Evolutionary conservation across 2,329 filamentous ascomycete genomes (phyloP).

Genomic region (Apiospora sp.): DNA sequence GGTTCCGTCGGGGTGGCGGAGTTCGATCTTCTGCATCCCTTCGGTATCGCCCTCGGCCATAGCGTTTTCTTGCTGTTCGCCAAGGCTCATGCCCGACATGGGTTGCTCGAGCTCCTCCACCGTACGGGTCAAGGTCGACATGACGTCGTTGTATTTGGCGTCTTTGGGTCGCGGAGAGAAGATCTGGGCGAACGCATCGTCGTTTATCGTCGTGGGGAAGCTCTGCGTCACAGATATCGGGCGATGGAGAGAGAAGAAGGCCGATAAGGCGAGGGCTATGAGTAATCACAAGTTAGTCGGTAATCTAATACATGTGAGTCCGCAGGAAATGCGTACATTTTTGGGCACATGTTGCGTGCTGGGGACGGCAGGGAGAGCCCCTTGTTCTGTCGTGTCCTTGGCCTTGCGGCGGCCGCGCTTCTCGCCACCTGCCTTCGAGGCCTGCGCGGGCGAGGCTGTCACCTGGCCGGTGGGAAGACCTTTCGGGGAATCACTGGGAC

Average conservation of each 20-base stretch:
- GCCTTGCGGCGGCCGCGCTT: slow-evolving; percentile 64
- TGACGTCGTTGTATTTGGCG: slow-evolving; percentile 66
- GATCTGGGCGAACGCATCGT: slow-evolving; percentile 83
- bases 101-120: slow-evolving; percentile 67
- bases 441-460: slow-evolving; percentile 52
- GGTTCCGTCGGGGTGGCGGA: slow-evolving; percentile 64
- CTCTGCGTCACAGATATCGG: slow-evolving; percentile 89
- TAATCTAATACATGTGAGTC: neutral
- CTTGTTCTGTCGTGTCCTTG: slow-evolving; percentile 61
- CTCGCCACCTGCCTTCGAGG: slow-evolving; percentile 56
- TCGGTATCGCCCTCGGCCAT: slow-evolving; percentile 40
- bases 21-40: slow-evolving; percentile 57
- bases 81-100: slow-evolving; percentile 61
- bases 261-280: slow-evolving; percentile 84
- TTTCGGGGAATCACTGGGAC: slow-evolving; percentile 63
- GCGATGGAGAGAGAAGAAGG: slow-evolving; percentile 95
- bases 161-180: slow-evolving; percentile 68
- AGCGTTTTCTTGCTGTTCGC: slow-evolving; percentile 41
- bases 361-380: slow-evolving; percentile 75
- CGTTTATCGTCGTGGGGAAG: slow-evolving; percentile 75
- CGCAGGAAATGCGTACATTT: slow-evolving; percentile 56
- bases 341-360: slow-evolving; percentile 76
- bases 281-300: slow-evolving; percentile 33
- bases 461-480: slow-evolving; percentile 59
- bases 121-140: slow-evolving; percentile 70